A percentile compares a stretch with the other conserved stretches of the same genome.
Evolutionary conservation across 164 flowering plant genomes (phyloP).

Genomic region (Paratinospora sagittata): DNA sequence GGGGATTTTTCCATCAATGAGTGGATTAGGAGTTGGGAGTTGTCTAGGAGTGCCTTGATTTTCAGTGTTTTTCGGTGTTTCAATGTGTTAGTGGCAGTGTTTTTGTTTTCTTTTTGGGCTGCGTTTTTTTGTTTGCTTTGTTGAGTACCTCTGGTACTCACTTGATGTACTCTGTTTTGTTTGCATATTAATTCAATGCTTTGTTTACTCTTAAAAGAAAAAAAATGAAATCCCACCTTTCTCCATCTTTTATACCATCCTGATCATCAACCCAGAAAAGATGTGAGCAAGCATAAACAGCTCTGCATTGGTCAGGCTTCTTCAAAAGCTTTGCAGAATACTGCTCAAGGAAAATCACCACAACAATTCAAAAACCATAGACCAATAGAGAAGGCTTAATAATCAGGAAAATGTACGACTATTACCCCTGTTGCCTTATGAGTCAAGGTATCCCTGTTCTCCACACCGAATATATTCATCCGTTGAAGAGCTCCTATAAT

Average conservation of each 20-base stretch:
- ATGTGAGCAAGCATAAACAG: constrained; percentile 96
- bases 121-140: too few relatives aligned
- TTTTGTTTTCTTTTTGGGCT: too few relatives aligned
- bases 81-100: neutral
- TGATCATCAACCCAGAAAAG: constrained; percentile 97
- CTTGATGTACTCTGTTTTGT: too few relatives aligned
- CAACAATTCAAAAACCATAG: constrained; percentile 7
- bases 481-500: constrained; percentile 94
- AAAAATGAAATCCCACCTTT: constrained; percentile 53
- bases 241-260: constrained; percentile 90
- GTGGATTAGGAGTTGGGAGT: too few relatives aligned
- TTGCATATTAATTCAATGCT: too few relatives aligned
- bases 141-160: too few relatives aligned
- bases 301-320: constrained; percentile 98
- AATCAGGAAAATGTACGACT: neutral
- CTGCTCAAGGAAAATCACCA: constrained; percentile 31
- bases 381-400: neutral
- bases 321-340: constrained; percentile 97
- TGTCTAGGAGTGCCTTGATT: too few relatives aligned
- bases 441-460: constrained; percentile 94
- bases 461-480: constrained; percentile 89
- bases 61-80: neutral
- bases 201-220: too few relatives aligned
- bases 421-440: constrained; percentile 98
- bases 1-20: too few relatives aligned